Evolutionary conservation across 371 early-diverging fungal genomes (phyloP).

Genomic region (Mucor velutinosus): DNA sequence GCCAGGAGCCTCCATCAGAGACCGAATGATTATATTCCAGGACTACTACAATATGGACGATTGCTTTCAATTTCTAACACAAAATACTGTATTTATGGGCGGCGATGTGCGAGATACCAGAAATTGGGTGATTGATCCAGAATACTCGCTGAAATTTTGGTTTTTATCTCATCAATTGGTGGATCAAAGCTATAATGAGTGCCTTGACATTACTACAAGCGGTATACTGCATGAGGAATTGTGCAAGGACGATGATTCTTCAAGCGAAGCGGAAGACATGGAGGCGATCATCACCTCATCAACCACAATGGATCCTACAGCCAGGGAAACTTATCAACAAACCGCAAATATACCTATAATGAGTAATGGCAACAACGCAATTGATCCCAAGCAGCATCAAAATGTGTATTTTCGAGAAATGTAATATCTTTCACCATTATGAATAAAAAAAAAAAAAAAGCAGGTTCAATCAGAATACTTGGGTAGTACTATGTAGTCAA

Average conservation of each 20-base stretch:
- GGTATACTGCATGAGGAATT: constrained; percentile 1
- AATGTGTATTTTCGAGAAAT: background rate
- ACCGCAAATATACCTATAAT: background rate
- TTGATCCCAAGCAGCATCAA: background rate
- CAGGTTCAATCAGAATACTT: too few relatives aligned
- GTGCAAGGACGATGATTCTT: background rate
- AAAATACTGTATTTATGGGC: constrained; percentile 45
- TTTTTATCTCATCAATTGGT: constrained; percentile 40
- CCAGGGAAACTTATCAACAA: background rate
- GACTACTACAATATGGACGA: constrained; percentile 44
- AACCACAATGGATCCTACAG: background rate
- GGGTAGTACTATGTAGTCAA: too few relatives aligned
- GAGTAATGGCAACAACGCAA: background rate
- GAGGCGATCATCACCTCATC: background rate
- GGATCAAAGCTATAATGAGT: constrained; percentile 18
- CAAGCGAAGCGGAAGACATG: background rate
- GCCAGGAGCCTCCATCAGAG: constrained; percentile 33
- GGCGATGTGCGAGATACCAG: constrained; percentile 51
- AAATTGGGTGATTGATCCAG: constrained; percentile 49
- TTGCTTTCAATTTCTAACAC: constrained; percentile 44
- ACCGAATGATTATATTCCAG: constrained; percentile 48
- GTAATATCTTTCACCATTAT: background rate
- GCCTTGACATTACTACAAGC: background rate
- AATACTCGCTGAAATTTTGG: constrained; percentile 53
- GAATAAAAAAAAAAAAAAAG: background rate